Base-by-base conservation (phyloP, 768 basidiomycete genomes). In the Suillus weaverae region DNA sequence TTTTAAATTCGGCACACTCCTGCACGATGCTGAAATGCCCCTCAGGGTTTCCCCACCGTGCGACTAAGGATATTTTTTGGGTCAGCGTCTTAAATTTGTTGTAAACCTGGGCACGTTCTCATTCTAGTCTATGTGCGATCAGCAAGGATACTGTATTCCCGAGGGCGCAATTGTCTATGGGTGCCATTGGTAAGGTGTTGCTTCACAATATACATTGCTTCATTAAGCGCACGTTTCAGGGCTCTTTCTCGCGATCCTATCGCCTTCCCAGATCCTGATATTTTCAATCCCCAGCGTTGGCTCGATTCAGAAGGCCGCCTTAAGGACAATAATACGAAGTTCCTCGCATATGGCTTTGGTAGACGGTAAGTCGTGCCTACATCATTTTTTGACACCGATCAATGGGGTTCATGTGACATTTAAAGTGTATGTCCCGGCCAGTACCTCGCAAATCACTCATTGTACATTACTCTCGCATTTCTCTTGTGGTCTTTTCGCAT, bases 401-500 rank as follows among this genome's bases (percentile, higher is more conserved):
- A 30, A 30, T 4, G 14, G 30, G 3, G 26, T 50, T 30, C 48
- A 50, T 4, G 6, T 4, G 26, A 16, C 48, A 30, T 30, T 30
- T 7, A 50, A 50, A 50, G 48, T 8, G 48, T 30, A 4, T 50
- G 48, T 50, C 48, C 48, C 26, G 48, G 48, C 16, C 26, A 30
- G 66, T 81, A 87, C 71, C 81, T 69, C 3, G 69, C 70, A n/a
- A 64, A 77, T 32, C 68, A 72, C 1, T 89, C 88, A 1, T 75
- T 89, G 1, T 87, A 85, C 68, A 76, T 89, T 54, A 87, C 84
- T 69, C 83, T 86, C 0, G 85, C 87, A 0, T 76, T 87, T 13
- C 72, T 86, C 11, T 78, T 87, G 18, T 89, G 87, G 86, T 83
- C 86, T 0, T 89, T 89, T 76, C 79, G 71, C 1, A 78, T 89